A percentile compares a stretch with the other conserved stretches of the same genome.
Evolutionary conservation across 139 green algal genomes (phyloP).

Genomic region (Volvox reticuliferus): DNA sequence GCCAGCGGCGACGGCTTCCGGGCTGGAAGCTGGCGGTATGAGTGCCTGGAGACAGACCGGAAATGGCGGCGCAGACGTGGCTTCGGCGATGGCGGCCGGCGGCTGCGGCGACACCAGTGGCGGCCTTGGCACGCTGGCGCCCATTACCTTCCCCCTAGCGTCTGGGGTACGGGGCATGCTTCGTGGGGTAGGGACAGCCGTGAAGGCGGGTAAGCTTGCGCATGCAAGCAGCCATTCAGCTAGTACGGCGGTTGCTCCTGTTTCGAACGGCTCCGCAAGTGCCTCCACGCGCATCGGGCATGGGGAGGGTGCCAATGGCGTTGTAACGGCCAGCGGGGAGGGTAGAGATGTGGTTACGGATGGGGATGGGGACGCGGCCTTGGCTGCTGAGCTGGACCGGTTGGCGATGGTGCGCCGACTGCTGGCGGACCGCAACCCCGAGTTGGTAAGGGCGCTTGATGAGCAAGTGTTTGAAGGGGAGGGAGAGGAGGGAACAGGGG

Average conservation of each 20-base stretch:
- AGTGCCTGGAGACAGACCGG: background rate
- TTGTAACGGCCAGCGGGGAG: background rate
- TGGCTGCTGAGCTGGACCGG: background rate
- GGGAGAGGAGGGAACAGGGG: background rate
- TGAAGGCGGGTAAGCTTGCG: background rate
- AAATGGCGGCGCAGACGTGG: background rate
- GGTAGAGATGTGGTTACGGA: too few relatives aligned
- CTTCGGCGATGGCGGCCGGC: background rate
- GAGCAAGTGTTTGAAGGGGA: slow-evolving; percentile 2
- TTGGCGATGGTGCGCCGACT: slow-evolving; percentile 32
- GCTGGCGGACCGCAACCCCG: background rate
- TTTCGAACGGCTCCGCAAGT: background rate
- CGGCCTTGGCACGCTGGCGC: slow-evolving; percentile 4
- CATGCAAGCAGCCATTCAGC: too few relatives aligned
- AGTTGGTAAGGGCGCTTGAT: slow-evolving; percentile 21
- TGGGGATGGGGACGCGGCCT: background rate
- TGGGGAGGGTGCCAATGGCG: background rate
- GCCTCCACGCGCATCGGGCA: too few relatives aligned
- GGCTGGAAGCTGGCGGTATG: background rate
- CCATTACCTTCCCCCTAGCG: slow-evolving; percentile 45
- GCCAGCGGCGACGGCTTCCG: background rate
- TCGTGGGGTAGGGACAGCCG: background rate
- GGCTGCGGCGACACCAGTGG: background rate
- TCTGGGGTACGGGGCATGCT: slow-evolving; percentile 32
- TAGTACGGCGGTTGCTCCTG: background rate